phyloP scores from a whole-genome alignment of 1,139 yeast species.

The Magnusiomyces tetraspermus region DNA sequence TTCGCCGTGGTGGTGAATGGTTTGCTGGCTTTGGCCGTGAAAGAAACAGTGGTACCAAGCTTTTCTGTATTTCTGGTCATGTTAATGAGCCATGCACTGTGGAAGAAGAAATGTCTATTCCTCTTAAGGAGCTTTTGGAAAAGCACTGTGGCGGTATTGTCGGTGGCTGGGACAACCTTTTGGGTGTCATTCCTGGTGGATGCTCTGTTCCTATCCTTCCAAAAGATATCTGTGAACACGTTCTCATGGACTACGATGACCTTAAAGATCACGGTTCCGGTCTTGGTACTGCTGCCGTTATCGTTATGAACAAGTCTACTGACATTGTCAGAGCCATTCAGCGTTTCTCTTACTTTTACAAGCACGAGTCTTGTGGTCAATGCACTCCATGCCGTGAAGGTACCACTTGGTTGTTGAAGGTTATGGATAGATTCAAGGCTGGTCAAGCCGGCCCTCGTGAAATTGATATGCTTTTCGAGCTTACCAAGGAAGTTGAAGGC shows the following conservation, averaged over 20 bases:
- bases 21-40: constrained; percentile 74
- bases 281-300: constrained; percentile 85
- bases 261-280: constrained; percentile 78
- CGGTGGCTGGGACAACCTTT: constrained; percentile 86
- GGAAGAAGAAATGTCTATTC: constrained; percentile 88
- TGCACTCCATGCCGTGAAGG: constrained; percentile 96
- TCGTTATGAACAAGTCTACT: constrained; percentile 78
- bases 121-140: constrained; percentile 68
- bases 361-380: constrained; percentile 89
- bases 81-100: constrained; percentile 88
- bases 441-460: constrained; percentile 77
- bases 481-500: constrained; percentile 78
- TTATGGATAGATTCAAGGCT: constrained; percentile 69
- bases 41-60: constrained; percentile 71
- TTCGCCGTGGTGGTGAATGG: constrained; percentile 86
- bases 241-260: constrained; percentile 79
- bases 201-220: constrained; percentile 77
- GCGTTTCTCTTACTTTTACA: constrained; percentile 70
- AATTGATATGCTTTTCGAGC: constrained; percentile 72
- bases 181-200: constrained; percentile 84
- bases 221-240: constrained; percentile 53
- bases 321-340: constrained; percentile 79
- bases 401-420: constrained; percentile 71
- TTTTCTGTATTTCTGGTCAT: constrained; percentile 80
- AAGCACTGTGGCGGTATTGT: constrained; percentile 83